Evolutionary conservation across 2,329 filamentous ascomycete genomes (phyloP).

Genomic region (Trichophyton verrucosum): DNA sequence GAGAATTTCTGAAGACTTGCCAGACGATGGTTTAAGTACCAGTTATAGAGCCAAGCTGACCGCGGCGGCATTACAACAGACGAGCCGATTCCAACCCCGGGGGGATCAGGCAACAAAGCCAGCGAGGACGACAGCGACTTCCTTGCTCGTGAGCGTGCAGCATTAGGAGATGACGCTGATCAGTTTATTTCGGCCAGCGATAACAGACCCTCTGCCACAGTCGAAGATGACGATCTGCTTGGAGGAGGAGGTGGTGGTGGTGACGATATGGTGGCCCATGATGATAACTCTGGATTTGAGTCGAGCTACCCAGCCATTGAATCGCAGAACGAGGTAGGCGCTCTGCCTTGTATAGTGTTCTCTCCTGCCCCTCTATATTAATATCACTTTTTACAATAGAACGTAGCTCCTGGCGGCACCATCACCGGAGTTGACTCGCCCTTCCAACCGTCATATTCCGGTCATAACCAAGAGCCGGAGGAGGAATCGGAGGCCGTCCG

Average conservation of each 20-base stretch:
- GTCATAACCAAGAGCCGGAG: slow-evolving; percentile 47
- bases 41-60: background rate
- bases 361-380: background rate
- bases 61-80: slow-evolving; percentile 15
- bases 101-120: slow-evolving; percentile 5
- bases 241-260: slow-evolving; percentile 39
- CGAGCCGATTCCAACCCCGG: slow-evolving; percentile 18
- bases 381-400: slow-evolving; percentile 33
- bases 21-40: background rate
- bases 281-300: slow-evolving; percentile 56
- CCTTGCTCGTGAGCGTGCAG: slow-evolving; percentile 76
- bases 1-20: background rate
- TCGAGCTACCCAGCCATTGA: slow-evolving; percentile 81
- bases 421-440: slow-evolving; percentile 60
- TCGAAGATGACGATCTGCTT: slow-evolving; percentile 58
- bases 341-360: background rate
- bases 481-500: slow-evolving; percentile 79
- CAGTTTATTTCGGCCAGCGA: slow-evolving; percentile 75
- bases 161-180: slow-evolving; percentile 82
- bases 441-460: slow-evolving; percentile 42
- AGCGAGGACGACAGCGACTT: slow-evolving; percentile 60
- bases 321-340: slow-evolving; percentile 55
- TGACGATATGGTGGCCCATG: slow-evolving; percentile 18
- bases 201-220: slow-evolving; percentile 32
- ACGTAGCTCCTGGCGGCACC: slow-evolving; percentile 60